A percentile compares a stretch with the other conserved stretches of the same genome.
Conservation (phyloP, 2,329 filamentous ascomycete species). For the Ophiostoma sp. region DNA sequence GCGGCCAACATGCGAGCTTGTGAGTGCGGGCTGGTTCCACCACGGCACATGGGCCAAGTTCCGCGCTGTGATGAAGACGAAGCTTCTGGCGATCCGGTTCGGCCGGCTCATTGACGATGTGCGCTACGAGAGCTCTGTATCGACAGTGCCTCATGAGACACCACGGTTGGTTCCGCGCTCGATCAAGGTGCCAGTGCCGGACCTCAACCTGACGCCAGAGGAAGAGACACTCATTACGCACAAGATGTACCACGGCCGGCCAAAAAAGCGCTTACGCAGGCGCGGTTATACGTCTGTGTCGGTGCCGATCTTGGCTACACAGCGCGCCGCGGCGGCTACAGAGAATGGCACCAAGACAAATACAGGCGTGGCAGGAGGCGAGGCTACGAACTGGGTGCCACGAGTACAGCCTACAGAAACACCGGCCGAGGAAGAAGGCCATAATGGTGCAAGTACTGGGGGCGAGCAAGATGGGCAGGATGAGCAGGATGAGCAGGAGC, state of each 20-base stretch:
- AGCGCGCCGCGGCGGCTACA: neutral
- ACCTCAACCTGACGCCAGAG: constrained; percentile 37
- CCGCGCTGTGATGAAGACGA: constrained; percentile 81
- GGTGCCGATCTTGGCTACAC: constrained; percentile 23
- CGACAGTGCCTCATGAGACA: constrained; percentile 36
- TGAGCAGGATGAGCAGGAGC: constrained; percentile 13
- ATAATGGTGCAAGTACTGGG: neutral
- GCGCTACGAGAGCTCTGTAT: constrained; percentile 26
- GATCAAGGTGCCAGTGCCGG: constrained; percentile 38
- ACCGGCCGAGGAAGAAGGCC: neutral
- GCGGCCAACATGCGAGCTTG: constrained; percentile 52
- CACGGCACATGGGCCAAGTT: constrained; percentile 77
- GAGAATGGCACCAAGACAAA: neutral
- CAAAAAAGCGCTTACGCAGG: constrained; percentile 22
- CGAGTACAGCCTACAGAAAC: neutral
- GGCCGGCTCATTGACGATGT: constrained; percentile 47
- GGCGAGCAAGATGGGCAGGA: neutral
- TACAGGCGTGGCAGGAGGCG: neutral
- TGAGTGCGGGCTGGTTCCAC: constrained; percentile 75
- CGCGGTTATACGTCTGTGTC: constrained; percentile 24
- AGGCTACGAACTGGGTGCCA: no score
- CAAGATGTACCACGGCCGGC: constrained; percentile 24
- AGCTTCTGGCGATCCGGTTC: constrained; percentile 64
- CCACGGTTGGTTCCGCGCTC: constrained; percentile 29
- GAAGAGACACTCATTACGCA: constrained; percentile 29